Percentiles rank a stretch among this genome's conserved stretches.
Conservation (phyloP, 495 filamentous ascomycete species). For the Penicillium verhagenii region DNA sequence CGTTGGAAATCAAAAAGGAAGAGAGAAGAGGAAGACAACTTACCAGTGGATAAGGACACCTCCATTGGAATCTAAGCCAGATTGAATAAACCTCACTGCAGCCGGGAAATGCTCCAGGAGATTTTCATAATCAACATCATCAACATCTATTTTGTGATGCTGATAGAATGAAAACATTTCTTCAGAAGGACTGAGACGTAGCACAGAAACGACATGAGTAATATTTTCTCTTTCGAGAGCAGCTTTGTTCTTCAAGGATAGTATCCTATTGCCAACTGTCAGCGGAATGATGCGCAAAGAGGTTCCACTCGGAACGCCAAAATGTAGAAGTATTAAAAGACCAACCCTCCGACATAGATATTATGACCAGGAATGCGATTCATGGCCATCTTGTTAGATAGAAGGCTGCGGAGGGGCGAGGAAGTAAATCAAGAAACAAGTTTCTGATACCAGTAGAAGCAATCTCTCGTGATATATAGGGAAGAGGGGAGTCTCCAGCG, state of each 20-base stretch:
- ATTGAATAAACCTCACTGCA: slow-evolving; percentile 83
- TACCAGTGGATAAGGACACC: slow-evolving; percentile 81
- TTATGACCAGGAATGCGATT: slow-evolving; percentile 62
- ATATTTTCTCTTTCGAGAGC: slow-evolving; percentile 70
- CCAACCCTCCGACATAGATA: slow-evolving; percentile 83
- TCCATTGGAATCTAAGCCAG: slow-evolving; percentile 63
- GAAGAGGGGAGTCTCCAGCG: too few relatives aligned
- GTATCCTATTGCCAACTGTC: slow-evolving; percentile 17
- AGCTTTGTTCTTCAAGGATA: slow-evolving; percentile 57
- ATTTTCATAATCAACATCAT: slow-evolving; percentile 86
- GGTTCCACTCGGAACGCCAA: slow-evolving; percentile 1
- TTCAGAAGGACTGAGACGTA: slow-evolving; percentile 53
- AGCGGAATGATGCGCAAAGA: not conserved
- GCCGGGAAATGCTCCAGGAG: slow-evolving; percentile 75
- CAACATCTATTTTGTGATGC: slow-evolving; percentile 77
- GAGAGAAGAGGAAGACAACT: slow-evolving; percentile 55
- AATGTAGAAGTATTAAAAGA: slow-evolving; percentile 18
- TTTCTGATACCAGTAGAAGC: not conserved
- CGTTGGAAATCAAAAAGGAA: slow-evolving; percentile 23
- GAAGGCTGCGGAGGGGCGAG: not conserved
- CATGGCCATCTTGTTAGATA: slow-evolving; percentile 33
- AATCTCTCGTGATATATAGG: not conserved
- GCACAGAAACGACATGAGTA: slow-evolving; percentile 87
- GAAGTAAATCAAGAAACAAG: not conserved
- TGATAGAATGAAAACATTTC: slow-evolving; percentile 53